Evolutionary conservation across 768 basidiomycete genomes (phyloP), one percentile per base, ranked within the genome.

Genomic region (Lentinula lateritia): DNA sequence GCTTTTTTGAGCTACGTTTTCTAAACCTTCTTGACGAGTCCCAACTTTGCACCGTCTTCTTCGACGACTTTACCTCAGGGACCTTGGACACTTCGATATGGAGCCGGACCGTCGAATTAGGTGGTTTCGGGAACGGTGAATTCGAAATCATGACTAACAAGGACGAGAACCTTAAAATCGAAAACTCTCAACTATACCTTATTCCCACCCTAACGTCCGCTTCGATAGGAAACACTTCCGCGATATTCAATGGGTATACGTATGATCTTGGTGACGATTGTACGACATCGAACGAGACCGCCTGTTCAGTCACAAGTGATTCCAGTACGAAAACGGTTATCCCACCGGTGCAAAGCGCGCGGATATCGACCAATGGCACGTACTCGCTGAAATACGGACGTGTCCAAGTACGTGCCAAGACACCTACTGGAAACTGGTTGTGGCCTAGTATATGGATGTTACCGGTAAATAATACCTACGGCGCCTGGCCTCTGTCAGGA

Each of bases 201-300:
- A 80, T 87, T 46, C 93, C 93, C 1, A 93, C 92, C 8, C 80
- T 94, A 60, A 92, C 92, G 0, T 78, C 83, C 1, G 86, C 89
- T 67, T 72, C 73, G 32, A 50, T 50, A 41, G 46, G 59, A 15
- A 39, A 56, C 39, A 80, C 85, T 62, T 77, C 72, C 41, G 74
- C 75, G 62, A 67, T 87, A 36, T 68, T 83, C 46, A 78, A 90
- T 65, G 88, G 85, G 1, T 81, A 80, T 65, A 85, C 80, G 0
- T 87, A 83, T 64, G 88, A 88, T 67, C 74, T 93, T 52, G 80
- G 80, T 0, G 86, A 83, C 35, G 92, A 90, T 72, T 91, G 89
- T 34, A 56, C 52, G 23, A 61, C 61, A 36, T 35, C 52, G 34
- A 61, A 61, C 35, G 20, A 54, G 41, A 61, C 61, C 23, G 61